These are phyloP conservation scores for Phytophthora agathidicida DNA, from an alignment of 352 stramenopile genomes.

Conservation along the genomic window DNA sequence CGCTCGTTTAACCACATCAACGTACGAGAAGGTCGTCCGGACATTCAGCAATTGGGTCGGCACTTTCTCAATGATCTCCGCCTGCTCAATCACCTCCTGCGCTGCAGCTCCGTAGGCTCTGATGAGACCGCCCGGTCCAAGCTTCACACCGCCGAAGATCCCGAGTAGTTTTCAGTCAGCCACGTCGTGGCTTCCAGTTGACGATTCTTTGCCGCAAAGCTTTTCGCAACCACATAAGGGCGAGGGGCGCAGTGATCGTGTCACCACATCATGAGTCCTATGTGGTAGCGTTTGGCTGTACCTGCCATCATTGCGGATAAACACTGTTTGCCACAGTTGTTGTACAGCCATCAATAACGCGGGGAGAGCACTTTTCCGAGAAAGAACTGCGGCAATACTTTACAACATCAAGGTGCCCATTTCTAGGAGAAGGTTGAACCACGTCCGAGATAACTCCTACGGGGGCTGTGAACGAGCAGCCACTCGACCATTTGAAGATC, in stretches of 20 bases:
- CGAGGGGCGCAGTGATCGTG: neutral
- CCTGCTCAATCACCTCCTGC: conserved; percentile 56
- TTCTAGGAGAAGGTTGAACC: conserved; percentile 3
- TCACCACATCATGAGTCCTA: conserved; percentile 13
- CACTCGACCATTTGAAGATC: conserved; percentile 15
- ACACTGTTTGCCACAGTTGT: conserved; percentile 1
- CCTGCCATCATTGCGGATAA: neutral
- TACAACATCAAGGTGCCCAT: conserved; percentile 7
- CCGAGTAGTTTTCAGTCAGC: conserved; percentile 26
- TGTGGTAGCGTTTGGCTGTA: conserved; percentile 8
- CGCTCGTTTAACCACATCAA: conserved; percentile 51
- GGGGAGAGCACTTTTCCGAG: too few relatives aligned
- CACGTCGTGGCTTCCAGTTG: too few relatives aligned
- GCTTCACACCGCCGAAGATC: conserved; percentile 77
- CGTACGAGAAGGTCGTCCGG: conserved; percentile 37
- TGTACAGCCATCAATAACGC: conserved; percentile 11
- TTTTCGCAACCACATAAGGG: too few relatives aligned
- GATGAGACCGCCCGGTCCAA: conserved; percentile 75
- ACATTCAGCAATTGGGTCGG: conserved; percentile 46
- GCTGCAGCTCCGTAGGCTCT: conserved; percentile 72
- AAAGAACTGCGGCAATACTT: too few relatives aligned
- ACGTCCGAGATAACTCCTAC: conserved; percentile 11
- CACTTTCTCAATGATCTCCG: conserved; percentile 60
- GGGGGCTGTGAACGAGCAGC: conserved; percentile 3
- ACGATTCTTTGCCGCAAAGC: too few relatives aligned